phyloP scores from a whole-genome alignment of 192 early-diverging fungal species.

The Entomortierella parvispora region DNA sequence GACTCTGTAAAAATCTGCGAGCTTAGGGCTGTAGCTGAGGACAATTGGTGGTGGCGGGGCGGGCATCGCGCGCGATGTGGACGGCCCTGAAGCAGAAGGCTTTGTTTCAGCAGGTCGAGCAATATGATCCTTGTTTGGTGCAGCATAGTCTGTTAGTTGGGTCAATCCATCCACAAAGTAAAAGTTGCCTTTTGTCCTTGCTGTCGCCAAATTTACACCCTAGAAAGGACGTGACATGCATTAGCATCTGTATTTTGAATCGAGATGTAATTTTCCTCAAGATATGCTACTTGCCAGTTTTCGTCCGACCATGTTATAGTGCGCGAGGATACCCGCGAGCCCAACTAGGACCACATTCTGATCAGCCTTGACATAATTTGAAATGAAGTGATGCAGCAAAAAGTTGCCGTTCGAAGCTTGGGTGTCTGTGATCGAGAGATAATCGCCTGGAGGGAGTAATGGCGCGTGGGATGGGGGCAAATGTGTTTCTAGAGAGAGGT shows the following conservation, averaged over 20 bases:
- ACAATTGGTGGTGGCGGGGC: constrained; percentile 23
- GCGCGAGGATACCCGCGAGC: constrained; percentile 65
- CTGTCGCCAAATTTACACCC: constrained; percentile 62
- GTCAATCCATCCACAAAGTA: constrained; percentile 68
- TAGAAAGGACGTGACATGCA: constrained; percentile 14
- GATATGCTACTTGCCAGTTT: constrained; percentile 58
- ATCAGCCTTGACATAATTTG: constrained; percentile 66
- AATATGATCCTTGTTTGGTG: constrained; percentile 38
- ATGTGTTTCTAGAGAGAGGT: constrained; percentile 57
- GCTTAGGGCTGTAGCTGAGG: constrained; percentile 38
- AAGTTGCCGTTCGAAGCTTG: constrained; percentile 66
- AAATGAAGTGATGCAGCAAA: constrained; percentile 70
- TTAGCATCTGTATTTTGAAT: background rate
- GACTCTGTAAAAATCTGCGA: constrained; percentile 25
- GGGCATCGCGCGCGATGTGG: constrained; percentile 13
- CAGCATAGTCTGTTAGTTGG: constrained; percentile 59
- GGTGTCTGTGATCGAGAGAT: constrained; percentile 66
- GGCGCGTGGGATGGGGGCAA: constrained; percentile 56
- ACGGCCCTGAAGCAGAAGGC: background rate
- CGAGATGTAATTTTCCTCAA: background rate
- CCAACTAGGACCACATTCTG: constrained; percentile 65
- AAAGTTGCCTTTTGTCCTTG: constrained; percentile 57
- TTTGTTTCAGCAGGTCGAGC: constrained; percentile 8
- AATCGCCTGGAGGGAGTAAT: constrained; percentile 53
- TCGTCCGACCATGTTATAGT: constrained; percentile 65